Evolutionary conservation across 176 grass and related monocot species (phyloP).

Genomic region (Olyra latifolia): DNA sequence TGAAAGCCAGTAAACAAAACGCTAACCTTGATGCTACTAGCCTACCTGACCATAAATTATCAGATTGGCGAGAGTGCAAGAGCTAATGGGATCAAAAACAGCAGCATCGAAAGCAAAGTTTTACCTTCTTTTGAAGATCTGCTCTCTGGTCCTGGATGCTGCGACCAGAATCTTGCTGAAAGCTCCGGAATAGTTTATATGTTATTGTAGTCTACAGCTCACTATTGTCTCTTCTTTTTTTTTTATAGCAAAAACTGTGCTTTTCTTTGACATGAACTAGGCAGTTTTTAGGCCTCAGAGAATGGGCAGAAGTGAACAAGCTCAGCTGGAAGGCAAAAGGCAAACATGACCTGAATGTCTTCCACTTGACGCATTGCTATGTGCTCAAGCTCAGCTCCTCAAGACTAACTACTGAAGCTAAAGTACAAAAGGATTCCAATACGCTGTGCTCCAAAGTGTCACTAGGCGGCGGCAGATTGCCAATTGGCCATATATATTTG

Average conservation of each 20-base stretch:
- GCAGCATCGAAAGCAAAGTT: constrained; percentile 28
- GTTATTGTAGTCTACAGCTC: neutral
- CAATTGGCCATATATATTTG: neutral
- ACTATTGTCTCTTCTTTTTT: too few species aligned
- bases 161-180: constrained; percentile 8
- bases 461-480: neutral
- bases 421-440: neutral
- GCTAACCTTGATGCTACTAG: constrained; percentile 4
- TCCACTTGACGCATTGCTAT: neutral
- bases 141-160: constrained; percentile 15
- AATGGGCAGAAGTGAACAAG: neutral
- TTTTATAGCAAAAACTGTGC: too few species aligned
- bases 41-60: constrained; percentile 35
- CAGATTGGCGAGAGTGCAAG: neutral
- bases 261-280: neutral
- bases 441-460: neutral
- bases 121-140: constrained; percentile 24
- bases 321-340: constrained; percentile 20
- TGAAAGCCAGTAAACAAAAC: neutral
- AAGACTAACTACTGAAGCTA: neutral
- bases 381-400: neutral
- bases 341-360: neutral
- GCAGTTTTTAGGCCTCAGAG: neutral
- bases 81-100: constrained; percentile 22
- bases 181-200: neutral